Evolutionary conservation across 768 basidiomycete species (phyloP).

Genomic region (Chalciporus piperatus): DNA sequence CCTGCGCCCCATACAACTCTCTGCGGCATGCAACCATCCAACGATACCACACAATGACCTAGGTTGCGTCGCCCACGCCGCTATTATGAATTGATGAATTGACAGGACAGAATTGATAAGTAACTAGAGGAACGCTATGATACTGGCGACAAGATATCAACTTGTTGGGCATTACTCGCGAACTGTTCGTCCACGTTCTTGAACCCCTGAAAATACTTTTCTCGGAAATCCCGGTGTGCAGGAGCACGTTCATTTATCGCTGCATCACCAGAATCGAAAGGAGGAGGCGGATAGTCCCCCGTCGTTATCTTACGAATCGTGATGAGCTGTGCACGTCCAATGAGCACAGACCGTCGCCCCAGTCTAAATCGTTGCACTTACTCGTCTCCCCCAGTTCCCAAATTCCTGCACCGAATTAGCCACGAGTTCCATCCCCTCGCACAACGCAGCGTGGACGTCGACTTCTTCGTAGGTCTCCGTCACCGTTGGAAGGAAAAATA

Average conservation of each 20-base stretch:
- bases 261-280: constrained; percentile 40
- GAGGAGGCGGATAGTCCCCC: constrained; percentile 47
- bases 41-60: too few species aligned
- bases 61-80: too few species aligned
- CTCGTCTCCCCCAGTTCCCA: constrained; percentile 91
- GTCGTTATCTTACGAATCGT: constrained; percentile 76
- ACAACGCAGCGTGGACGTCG: constrained; percentile 75
- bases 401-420: constrained; percentile 92
- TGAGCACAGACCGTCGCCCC: constrained; percentile 1
- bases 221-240: constrained; percentile 86
- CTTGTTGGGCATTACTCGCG: not conserved
- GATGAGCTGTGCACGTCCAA: constrained; percentile 61
- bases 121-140: too few species aligned
- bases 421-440: constrained; percentile 84
- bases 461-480: constrained; percentile 88
- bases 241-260: constrained; percentile 49
- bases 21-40: too few species aligned
- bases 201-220: constrained; percentile 86
- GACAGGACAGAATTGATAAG: too few species aligned
- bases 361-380: constrained; percentile 37
- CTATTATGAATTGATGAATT: too few species aligned
- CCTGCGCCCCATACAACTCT: too few species aligned
- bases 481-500: constrained; percentile 94
- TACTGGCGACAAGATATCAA: not conserved
- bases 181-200: constrained; percentile 37